Percentiles rank a stretch among this genome's conserved stretches.
Conservation (phyloP, 2,329 filamentous ascomycete genomes). For the Aspergillus fumigatus region DNA sequence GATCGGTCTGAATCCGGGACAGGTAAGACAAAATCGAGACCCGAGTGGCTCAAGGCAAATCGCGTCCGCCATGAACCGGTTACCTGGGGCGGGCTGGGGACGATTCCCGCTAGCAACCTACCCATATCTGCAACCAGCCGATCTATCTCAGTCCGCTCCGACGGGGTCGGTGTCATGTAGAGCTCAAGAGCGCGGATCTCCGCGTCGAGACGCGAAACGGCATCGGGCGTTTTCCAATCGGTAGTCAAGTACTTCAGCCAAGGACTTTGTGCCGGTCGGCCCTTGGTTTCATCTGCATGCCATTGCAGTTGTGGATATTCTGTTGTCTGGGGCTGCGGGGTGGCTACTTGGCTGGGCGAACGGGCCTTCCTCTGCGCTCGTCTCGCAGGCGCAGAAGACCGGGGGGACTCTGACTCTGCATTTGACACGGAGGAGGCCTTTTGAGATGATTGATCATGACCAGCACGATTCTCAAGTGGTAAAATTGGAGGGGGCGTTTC, state of each 20-base stretch:
- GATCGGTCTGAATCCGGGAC: slow-evolving; percentile 23
- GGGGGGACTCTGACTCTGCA: not conserved
- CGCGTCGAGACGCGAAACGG: slow-evolving; percentile 30
- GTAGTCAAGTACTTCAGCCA: slow-evolving; percentile 30
- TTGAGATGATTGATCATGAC: not conserved
- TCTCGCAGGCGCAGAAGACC: not conserved
- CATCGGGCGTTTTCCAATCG: slow-evolving; percentile 12
- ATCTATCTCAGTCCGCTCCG: slow-evolving; percentile 36
- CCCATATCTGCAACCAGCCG: slow-evolving; percentile 25
- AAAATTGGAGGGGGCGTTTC: slow-evolving; percentile 17
- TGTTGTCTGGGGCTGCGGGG: not conserved
- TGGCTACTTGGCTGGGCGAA: not conserved
- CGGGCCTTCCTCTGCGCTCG: not conserved
- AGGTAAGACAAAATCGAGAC: slow-evolving; percentile 49
- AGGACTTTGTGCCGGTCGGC: slow-evolving; percentile 20
- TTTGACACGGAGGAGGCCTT: not conserved
- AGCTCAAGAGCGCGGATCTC: slow-evolving; percentile 45
- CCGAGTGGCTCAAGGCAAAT: slow-evolving; percentile 49
- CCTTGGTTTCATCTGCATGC: slow-evolving; percentile 7
- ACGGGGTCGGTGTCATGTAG: slow-evolving; percentile 41
- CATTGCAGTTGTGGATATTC: slow-evolving; percentile 2
- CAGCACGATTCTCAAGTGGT: slow-evolving; percentile 7
- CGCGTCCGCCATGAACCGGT: slow-evolving; percentile 54
- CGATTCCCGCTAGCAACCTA: slow-evolving; percentile 22
- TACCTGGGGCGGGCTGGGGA: slow-evolving; percentile 35